Conservation (phyloP, 768 basidiomycete species). For the Podaxis sp. region DNA sequence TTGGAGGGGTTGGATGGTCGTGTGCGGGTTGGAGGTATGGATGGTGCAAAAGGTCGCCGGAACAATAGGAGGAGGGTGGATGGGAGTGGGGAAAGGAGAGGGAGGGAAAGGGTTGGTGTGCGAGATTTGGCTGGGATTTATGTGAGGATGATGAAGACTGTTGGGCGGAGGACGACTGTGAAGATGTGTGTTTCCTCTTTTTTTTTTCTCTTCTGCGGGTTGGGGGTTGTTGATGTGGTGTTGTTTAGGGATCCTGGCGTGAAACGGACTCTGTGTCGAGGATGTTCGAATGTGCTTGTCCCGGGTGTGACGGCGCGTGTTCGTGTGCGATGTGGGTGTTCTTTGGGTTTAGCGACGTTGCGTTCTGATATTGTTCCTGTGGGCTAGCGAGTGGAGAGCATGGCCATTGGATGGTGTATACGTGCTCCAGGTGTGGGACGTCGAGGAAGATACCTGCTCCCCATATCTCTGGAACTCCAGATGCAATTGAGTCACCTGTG, state of each 20-base stretch:
- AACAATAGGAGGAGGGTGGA: background rate
- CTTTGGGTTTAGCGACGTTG: background rate
- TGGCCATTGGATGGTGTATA: slow-evolving; percentile 52
- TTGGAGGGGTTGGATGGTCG: slow-evolving; percentile 34
- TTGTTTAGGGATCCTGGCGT: slow-evolving; percentile 66
- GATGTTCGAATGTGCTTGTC: slow-evolving; percentile 59
- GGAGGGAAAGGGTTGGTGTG: background rate
- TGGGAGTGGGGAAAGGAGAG: background rate
- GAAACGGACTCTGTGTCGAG: slow-evolving; percentile 77
- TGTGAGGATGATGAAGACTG: slow-evolving; percentile 57
- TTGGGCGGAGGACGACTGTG: slow-evolving; percentile 73
- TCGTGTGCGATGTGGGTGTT: slow-evolving; percentile 55
- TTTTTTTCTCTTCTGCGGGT: slow-evolving; percentile 1
- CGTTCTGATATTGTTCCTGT: slow-evolving; percentile 2
- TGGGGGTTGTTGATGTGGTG: background rate
- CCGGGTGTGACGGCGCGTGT: slow-evolving; percentile 65
- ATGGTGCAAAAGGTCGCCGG: background rate
- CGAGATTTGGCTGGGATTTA: slow-evolving; percentile 63
- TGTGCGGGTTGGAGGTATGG: no score
- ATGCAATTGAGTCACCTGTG: background rate
- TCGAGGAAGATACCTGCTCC: slow-evolving; percentile 68
- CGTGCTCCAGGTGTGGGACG: slow-evolving; percentile 53
- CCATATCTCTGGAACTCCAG: slow-evolving; percentile 4
- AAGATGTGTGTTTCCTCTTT: slow-evolving; percentile 57
- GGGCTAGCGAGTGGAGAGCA: slow-evolving; percentile 36